Base-by-base conservation (phyloP, 371 early-diverging fungal genomes). In the Rhizopus arrhizus region DNA sequence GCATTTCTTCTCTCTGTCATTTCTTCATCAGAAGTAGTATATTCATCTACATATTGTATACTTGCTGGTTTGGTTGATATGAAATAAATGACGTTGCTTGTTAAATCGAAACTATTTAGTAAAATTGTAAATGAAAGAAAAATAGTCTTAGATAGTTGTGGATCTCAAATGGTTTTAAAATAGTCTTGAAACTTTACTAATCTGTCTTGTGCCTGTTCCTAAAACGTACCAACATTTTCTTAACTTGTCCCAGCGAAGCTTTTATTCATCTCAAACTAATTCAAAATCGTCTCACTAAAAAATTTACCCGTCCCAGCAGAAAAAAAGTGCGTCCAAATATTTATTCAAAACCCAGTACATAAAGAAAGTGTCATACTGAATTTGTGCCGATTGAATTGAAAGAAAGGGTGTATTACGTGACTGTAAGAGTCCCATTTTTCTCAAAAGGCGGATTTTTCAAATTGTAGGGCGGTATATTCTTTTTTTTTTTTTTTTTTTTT, bases 21-120 rank as follows among this genome's bases (percentile, higher is more conserved):
- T 60, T 60, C 56, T 56, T 55, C 52, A 62, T 62, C 43, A 62
- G 35, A 56, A 50, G 56, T 43, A 42, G 52, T 56, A 43, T 56
- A 62, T 56, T 56, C 56, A 56, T 56, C 56, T 55, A 46, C 49
- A 55, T 40, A 58, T 42, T 58, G 59, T n/a, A n/a, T 51, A 29
- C 59, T 59, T 59, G 53, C 38, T 53, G 53, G 22, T 59, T 46
- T 59, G 53, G 52, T 59, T 53, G 59, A 45, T 59, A 53, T 43
- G 59, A 16, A 53, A 59, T 53, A 59, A 59, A 53, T 12, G 53
- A 46, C 46, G 46, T 53, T 59, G 53, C 46, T 59, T 56, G 34
- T 56, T 31, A 53, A 40, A 40, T 41, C 41, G 40, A 53, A 11
- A 53, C 29, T 53, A 53, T 38, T 52, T 52, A 38, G 53, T 52